Percentiles rank a stretch among this genome's conserved stretches.
Evolutionary conservation across 2,329 filamentous ascomycete species (phyloP).

Genomic region (Colletotrichum magnum): DNA sequence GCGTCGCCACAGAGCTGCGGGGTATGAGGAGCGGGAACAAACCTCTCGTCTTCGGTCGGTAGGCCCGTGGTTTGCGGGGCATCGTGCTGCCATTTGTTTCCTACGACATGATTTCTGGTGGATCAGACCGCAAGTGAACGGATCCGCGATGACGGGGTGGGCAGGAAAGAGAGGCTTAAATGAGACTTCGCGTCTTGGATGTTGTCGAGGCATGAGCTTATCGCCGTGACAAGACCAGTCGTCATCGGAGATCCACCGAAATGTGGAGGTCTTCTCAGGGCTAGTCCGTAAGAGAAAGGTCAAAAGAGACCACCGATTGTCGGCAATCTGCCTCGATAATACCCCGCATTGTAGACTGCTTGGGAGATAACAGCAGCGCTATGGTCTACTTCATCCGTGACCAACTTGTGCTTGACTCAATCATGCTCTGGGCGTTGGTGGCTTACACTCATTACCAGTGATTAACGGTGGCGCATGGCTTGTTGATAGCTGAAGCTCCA

Average conservation of each 20-base stretch:
- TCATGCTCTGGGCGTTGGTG: too few species aligned
- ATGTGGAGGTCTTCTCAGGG: neutral
- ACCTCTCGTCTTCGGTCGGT: constrained; percentile 24
- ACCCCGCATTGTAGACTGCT: neutral
- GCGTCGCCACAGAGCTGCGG: neutral
- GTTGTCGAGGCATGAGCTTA: neutral
- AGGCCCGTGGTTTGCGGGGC: constrained; percentile 10
- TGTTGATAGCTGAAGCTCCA: neutral
- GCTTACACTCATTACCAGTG: neutral
- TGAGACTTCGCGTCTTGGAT: neutral
- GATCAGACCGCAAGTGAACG: neutral
- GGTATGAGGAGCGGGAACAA: neutral
- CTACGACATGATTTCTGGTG: too few species aligned
- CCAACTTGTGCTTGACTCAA: too few species aligned
- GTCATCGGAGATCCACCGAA: neutral
- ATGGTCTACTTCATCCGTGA: too few species aligned
- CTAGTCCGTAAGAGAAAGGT: constrained; percentile 27
- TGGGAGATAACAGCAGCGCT: too few species aligned
- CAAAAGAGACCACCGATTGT: constrained; percentile 21
- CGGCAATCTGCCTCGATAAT: neutral
- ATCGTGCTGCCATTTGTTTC: neutral
- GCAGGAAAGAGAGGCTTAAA: constrained; percentile 3
- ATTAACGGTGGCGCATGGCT: neutral
- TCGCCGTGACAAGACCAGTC: neutral
- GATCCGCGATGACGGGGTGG: too few species aligned